Percentiles rank a stretch among this genome's conserved stretches.
These are phyloP conservation scores for Pythium vanterpoolii DNA, from an alignment of 352 stramenopile species.

Conservation along the genomic window DNA sequence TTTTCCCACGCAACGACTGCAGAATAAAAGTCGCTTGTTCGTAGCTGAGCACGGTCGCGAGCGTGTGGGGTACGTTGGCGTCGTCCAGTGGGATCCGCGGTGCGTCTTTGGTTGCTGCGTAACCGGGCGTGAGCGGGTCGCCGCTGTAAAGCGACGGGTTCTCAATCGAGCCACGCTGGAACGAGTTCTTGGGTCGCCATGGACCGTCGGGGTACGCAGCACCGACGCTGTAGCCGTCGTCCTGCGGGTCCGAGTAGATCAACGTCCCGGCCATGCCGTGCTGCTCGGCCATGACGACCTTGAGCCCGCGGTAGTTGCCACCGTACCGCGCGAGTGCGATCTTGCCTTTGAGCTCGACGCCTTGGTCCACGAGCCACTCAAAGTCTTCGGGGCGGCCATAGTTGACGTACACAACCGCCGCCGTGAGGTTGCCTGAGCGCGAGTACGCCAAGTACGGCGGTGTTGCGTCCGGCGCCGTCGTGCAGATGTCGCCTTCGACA, in stretches of 20 bases:
- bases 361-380: conserved; percentile 55
- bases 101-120: conserved; percentile 22
- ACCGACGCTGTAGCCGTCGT: conserved; percentile 75
- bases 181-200: conserved; percentile 3
- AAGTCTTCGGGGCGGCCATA: conserved; percentile 80
- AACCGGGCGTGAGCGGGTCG: conserved; percentile 47
- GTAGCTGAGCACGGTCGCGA: conserved; percentile 69
- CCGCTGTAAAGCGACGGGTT: conserved; percentile 44
- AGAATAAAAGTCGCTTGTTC: conserved; percentile 78
- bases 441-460: conserved; percentile 85
- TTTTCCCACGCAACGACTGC: conserved; percentile 46
- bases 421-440: conserved; percentile 63
- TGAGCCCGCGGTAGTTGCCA: conserved; percentile 64
- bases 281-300: conserved; percentile 81
- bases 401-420: conserved; percentile 85
- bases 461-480: conserved; percentile 42
- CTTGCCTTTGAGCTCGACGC: conserved; percentile 24
- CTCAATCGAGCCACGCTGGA: conserved; percentile 6
- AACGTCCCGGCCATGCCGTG: conserved; percentile 71
- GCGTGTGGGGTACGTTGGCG: conserved; percentile 62
- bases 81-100: conserved; percentile 37
- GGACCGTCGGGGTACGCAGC: conserved; percentile 20
- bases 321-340: conserved; percentile 87
- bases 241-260: conserved; percentile 86
- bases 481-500: conserved; percentile 65